These are phyloP conservation scores for Miamiensis avidus DNA, from an alignment of 169 alveolate species.

Conservation along the genomic window DNA sequence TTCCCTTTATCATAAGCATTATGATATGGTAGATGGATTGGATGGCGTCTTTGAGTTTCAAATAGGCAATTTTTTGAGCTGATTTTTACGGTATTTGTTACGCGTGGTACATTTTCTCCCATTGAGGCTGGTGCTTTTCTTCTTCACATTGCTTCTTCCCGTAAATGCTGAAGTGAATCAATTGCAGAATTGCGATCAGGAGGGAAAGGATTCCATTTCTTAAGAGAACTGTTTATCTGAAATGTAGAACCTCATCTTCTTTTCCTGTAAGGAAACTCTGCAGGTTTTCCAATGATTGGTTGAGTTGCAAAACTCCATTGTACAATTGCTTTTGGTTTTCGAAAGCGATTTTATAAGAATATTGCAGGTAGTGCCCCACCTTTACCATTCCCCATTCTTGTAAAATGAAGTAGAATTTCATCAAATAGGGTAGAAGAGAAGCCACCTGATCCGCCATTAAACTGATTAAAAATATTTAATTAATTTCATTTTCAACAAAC, in stretches of 20 bases:
- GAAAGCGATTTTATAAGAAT: constrained; percentile 26
- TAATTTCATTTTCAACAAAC: neutral
- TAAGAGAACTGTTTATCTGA: constrained; percentile 18
- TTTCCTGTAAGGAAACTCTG: constrained; percentile 5
- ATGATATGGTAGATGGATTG: neutral
- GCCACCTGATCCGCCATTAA: constrained; percentile 15
- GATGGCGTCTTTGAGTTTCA: constrained; percentile 20
- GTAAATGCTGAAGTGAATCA: constrained; percentile 30
- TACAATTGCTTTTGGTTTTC: constrained; percentile 28
- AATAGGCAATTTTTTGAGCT: constrained; percentile 38
- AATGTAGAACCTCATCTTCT: constrained; percentile 14
- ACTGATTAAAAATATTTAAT: neutral
- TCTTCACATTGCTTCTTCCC: constrained; percentile 13
- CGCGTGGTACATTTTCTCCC: neutral
- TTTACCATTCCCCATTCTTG: constrained; percentile 35
- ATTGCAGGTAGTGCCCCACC: constrained; percentile 4
- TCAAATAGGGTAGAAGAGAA: constrained; percentile 23
- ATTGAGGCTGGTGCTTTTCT: neutral
- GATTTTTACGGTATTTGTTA: constrained; percentile 24
- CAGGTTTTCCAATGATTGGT: constrained; percentile 30
- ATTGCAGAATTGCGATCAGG: constrained; percentile 16
- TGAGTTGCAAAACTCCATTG: constrained; percentile 18
- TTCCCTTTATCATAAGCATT: constrained; percentile 25
- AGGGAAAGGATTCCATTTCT: constrained; percentile 33
- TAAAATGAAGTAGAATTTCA: constrained; percentile 35